Evolutionary conservation across 352 stramenopile species (phyloP), one percentile per base, ranked within the genome.

Genomic region (Globisporangium megalacanthum): DNA sequence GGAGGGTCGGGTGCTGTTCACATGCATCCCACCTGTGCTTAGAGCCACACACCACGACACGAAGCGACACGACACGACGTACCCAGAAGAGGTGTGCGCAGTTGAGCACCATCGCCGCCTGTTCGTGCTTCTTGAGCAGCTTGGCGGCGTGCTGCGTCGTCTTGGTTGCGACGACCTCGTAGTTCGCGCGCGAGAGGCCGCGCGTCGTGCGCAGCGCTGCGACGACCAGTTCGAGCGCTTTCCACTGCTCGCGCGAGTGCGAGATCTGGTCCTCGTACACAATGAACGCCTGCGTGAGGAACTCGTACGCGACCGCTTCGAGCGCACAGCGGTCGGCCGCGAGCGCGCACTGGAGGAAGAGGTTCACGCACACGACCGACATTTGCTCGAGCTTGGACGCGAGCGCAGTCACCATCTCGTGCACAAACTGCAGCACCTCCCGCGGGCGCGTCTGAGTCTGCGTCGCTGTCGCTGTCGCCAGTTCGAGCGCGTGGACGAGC

Each of bases 381-480:
- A 85, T 83, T 39, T 86, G 65, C 45, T 91, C 82, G 14, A 88
- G 58, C 61, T 91, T 89, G 13, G 82, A 90, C 7, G 81, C 85
- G 48, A 99, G 64, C 2, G 87, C 89, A 7, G 94, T 98, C 50
- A 98, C 91, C 52, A 97, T 97, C 72, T 99, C 94, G 76, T 99
- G 96, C 4, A 99, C 79, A 64, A 99, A 98, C 45, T 99, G 92
- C 39, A 99, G 95, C 11, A 98, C 88, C 75, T 99, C 97, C 17
- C 95, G 82, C 36, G 89, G 89, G 3, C 82, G 92, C 19, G 79
- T 81, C 39, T 46, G 64, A 57, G 11, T 53, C 54, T 68, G 54
- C 19, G 54, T 49, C 65, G 36, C 36, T 7, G 49, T 48, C 20
- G 54, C 25, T 17, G 54, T 51, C 65, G 36, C 36, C 5, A 45